Percentiles rank a stretch among this genome's conserved stretches.
These are phyloP conservation scores for Zymoseptoria pseudotritici DNA, from an alignment of 2,329 filamentous ascomycete genomes.

Conservation along the genomic window DNA sequence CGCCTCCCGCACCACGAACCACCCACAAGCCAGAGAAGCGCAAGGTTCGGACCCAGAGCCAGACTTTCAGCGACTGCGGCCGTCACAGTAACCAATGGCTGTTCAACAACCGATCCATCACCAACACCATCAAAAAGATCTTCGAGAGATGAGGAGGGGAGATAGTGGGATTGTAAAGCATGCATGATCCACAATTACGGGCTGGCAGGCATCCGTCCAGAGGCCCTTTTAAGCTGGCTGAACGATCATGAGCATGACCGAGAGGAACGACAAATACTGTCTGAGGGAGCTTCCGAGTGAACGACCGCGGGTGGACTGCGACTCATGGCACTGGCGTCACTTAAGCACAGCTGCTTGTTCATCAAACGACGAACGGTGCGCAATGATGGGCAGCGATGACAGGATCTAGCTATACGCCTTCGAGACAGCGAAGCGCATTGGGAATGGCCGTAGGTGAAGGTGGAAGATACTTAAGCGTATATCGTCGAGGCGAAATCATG, in stretches of 20 bases:
- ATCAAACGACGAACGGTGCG: too few relatives aligned
- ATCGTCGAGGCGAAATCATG: neutral
- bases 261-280: neutral
- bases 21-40: slow-evolving; percentile 7
- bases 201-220: neutral
- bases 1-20: slow-evolving; percentile 1
- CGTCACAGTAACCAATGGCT: slow-evolving; percentile 47
- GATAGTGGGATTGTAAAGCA: neutral
- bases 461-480: neutral
- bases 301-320: neutral
- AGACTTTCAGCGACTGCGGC: slow-evolving; percentile 33
- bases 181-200: neutral
- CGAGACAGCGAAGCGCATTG: neutral
- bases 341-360: neutral
- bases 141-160: slow-evolving; percentile 16
- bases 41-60: slow-evolving; percentile 4
- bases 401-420: neutral
- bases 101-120: slow-evolving; percentile 42
- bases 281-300: neutral
- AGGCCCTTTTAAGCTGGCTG: neutral
- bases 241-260: neutral
- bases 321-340: neutral
- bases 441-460: neutral
- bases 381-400: neutral
- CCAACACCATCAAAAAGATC: slow-evolving; percentile 34